phyloP scores from a whole-genome alignment of 257 asterid species.

The Solanum chilense region DNA sequence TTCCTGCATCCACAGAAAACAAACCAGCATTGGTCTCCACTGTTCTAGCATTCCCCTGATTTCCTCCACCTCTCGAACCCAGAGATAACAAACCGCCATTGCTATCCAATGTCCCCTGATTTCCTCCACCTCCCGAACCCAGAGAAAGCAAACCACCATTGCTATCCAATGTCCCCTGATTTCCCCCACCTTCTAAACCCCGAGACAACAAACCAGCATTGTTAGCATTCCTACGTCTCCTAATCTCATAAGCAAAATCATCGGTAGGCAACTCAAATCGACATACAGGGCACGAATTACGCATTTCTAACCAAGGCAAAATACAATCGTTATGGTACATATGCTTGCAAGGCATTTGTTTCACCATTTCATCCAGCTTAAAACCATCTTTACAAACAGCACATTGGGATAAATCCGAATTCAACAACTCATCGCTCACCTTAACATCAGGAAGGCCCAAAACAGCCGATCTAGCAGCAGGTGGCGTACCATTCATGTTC shows the following conservation, averaged over 20 bases:
- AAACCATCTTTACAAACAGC: slow-evolving; percentile 32
- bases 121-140: too few species aligned
- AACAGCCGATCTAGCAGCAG: slow-evolving; percentile 21
- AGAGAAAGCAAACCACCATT: too few species aligned
- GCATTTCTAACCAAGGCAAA: slow-evolving; percentile 37
- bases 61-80: neutral
- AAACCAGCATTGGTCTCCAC: too few species aligned
- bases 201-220: neutral
- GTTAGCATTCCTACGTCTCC: neutral
- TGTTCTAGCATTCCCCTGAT: neutral
- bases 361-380: slow-evolving; percentile 14
- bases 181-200: too few species aligned
- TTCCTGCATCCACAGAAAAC: neutral
- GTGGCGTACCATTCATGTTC: slow-evolving; percentile 23
- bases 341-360: slow-evolving; percentile 37
- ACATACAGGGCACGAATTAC: slow-evolving; percentile 31
- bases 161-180: too few species aligned
- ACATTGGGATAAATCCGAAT: slow-evolving; percentile 22
- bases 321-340: slow-evolving; percentile 24
- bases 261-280: neutral
- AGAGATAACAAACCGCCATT: too few species aligned
- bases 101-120: too few species aligned
- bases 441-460: slow-evolving; percentile 17
- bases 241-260: neutral
- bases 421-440: neutral